phyloP scores from a whole-genome alignment of 306 rosid genomes.

The Cucurbita maxima region DNA sequence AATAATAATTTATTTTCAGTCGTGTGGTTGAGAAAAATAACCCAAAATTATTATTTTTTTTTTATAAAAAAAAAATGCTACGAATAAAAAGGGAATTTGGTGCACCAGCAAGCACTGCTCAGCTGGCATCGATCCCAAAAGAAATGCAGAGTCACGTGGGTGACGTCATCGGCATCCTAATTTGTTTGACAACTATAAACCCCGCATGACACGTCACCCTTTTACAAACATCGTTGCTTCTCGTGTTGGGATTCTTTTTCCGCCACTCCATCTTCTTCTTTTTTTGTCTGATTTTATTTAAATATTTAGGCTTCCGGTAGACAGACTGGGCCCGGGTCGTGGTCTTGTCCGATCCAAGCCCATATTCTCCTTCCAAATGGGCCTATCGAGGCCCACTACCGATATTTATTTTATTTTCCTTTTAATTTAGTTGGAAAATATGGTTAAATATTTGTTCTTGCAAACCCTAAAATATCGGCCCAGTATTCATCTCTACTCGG shows the following conservation, averaged over 20 bases:
- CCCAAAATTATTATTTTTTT: not conserved
- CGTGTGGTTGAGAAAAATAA: not conserved
- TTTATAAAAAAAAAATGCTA: not conserved
- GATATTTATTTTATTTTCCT: no score
- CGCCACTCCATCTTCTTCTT: not conserved
- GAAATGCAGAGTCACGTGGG: not conserved
- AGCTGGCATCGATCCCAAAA: not conserved
- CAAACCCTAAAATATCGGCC: no score
- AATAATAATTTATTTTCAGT: not conserved
- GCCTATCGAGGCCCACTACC: no score
- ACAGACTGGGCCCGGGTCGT: no score
- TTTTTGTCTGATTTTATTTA: not conserved
- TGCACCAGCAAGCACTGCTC: not conserved
- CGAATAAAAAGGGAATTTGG: not conserved
- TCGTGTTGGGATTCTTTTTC: not conserved
- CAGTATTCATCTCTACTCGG: no score
- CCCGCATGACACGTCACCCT: not conserved
- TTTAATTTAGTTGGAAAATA: no score
- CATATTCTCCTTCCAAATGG: no score
- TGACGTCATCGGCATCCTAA: not conserved
- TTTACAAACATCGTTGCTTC: not conserved
- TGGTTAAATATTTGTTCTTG: no score
- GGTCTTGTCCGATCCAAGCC: no score
- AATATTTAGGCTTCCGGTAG: no score
- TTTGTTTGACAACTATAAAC: not conserved